Evolutionary conservation across 768 basidiomycete species (phyloP).

Genomic region (Psilocybe cubensis): DNA sequence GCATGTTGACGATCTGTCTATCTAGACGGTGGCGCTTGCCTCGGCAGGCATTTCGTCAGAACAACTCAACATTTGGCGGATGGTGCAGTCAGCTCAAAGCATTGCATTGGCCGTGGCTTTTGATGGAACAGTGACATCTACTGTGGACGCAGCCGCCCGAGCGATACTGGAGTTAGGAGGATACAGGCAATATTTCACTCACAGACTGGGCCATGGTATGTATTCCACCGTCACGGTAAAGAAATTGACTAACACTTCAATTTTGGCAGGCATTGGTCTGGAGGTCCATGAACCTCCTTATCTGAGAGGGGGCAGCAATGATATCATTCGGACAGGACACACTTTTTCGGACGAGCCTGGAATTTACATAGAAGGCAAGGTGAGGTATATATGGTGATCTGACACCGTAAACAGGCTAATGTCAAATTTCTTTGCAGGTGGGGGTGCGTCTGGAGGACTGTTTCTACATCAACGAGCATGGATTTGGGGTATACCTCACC

Average conservation of each 20-base stretch:
- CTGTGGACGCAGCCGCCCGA: constrained; percentile 69
- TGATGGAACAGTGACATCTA: constrained; percentile 51
- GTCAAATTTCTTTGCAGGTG: constrained; percentile 43
- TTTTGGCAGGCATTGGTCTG: constrained; percentile 70
- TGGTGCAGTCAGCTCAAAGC: constrained; percentile 66
- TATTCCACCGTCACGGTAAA: constrained; percentile 6
- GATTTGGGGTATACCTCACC: constrained; percentile 62
- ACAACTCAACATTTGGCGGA: constrained; percentile 64
- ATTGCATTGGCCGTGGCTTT: constrained; percentile 51
- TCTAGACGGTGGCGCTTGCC: constrained; percentile 69
- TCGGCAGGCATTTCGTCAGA: constrained; percentile 54
- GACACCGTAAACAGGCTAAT: neutral
- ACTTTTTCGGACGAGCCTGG: constrained; percentile 86
- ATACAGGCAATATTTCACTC: constrained; percentile 70
- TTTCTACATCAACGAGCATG: constrained; percentile 64
- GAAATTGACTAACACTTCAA: constrained; percentile 1
- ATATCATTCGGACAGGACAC: constrained; percentile 62
- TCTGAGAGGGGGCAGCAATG: constrained; percentile 68
- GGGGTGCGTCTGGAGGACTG: constrained; percentile 88
- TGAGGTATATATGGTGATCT: neutral
- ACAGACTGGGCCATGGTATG: constrained; percentile 79
- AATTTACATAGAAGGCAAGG: constrained; percentile 72
- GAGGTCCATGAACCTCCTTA: constrained; percentile 86
- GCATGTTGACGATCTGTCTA: neutral
- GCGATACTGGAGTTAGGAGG: constrained; percentile 43